Conservation (phyloP, 345 rosid species). For the Erodium maritimum region DNA sequence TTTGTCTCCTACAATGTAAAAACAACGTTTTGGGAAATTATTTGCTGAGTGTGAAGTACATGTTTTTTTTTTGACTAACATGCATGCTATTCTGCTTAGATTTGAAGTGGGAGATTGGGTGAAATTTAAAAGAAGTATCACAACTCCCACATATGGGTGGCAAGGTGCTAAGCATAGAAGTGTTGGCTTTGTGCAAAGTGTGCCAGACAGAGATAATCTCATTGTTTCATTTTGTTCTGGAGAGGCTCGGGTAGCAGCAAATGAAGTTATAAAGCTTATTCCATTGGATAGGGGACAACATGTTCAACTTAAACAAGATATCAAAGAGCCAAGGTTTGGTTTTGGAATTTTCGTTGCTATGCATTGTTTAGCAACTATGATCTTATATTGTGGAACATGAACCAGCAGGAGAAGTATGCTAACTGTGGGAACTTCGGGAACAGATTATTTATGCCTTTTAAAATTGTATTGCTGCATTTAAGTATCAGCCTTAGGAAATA, state of each 20-base stretch:
- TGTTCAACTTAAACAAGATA: slow-evolving; percentile 63
- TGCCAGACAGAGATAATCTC: slow-evolving; percentile 60
- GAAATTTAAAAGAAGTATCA: slow-evolving; percentile 72
- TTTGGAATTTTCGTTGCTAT: not conserved
- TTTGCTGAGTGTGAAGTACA: not conserved
- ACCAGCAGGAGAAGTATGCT: not conserved
- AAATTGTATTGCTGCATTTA: not conserved
- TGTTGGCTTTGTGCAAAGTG: slow-evolving; percentile 90
- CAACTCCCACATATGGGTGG: slow-evolving; percentile 73
- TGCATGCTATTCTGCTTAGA: slow-evolving; percentile 22
- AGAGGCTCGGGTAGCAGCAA: slow-evolving; percentile 70
- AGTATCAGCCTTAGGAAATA: not conserved
- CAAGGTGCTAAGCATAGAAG: slow-evolving; percentile 84
- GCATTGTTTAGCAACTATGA: not conserved
- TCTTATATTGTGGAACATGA: not conserved
- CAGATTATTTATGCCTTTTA: not conserved
- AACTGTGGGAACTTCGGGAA: not conserved
- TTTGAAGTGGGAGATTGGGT: slow-evolving; percentile 96
- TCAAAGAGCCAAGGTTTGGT: slow-evolving; percentile 86
- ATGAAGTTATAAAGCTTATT: slow-evolving; percentile 77
- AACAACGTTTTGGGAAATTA: slow-evolving; percentile 5
- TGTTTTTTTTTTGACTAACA: slow-evolving; percentile 2
- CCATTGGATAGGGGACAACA: slow-evolving; percentile 96
- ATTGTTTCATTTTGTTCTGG: slow-evolving; percentile 84
- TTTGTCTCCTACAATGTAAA: slow-evolving; percentile 85